Evolutionary conservation across 331 rosid genomes (phyloP), one percentile per base, ranked within the genome.

Genomic region (Erythrophleum ivorense): DNA sequence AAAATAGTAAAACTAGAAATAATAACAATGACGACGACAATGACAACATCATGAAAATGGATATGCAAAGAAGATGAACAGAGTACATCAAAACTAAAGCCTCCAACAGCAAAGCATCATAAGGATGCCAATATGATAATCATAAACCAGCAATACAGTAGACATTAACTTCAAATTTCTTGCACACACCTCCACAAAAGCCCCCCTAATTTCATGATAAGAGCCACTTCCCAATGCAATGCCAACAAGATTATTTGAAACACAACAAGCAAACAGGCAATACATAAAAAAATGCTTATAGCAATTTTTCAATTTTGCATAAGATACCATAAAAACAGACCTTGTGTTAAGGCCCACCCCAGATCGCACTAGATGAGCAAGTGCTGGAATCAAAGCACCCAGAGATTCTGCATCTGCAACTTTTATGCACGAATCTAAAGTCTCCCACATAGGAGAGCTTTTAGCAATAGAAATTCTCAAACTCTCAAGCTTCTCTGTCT

Each of bases 401-500:
- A 95, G 79, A 24, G 97, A 90, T 84, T 89, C 90, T 34, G 91
- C 77, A 89, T 95, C 98, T 84, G 92, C 92, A 88, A 90, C 96
- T 78, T 92, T 91, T 80, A 95, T 88, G 88, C 97, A 90, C 11
- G 85, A 88, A 84, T 95, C 98, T 78, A 93, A 95, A 79, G 99
- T 95, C 75, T 95, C 99, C 99, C 99, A 95, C 99, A 95, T 95
- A 50, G 98, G 99, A 84, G 99, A 95, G 78, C 99, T 92, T 86
- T 95, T 95, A 77, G 99, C 96, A 72, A 93, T 93, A 54, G 99
- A 93, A 85, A 95, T 88, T 89, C 98, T 93, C 86, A 95, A 87
- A 84, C 84, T 85, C 82, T 95, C 99, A 79, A 95, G 97, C 91
- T 92, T 95, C 69, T 95, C 99, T 67, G 90, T 82, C 83, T 95